phyloP scores from a whole-genome alignment of 345 rosid genomes.

The Gossypium bickii region DNA sequence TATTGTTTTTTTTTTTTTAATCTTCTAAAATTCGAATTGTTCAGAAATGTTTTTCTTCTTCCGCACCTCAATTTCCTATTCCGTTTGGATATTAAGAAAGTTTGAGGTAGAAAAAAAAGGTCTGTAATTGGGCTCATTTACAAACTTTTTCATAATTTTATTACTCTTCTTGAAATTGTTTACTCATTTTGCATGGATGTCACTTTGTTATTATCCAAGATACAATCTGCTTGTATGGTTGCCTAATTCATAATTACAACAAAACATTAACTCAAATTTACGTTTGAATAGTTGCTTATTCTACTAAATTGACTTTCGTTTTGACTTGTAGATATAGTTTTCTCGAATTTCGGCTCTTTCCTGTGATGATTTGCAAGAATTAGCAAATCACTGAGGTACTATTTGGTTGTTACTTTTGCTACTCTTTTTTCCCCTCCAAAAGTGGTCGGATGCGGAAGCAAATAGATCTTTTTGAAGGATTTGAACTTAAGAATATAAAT shows the following conservation, averaged over 20 bases:
- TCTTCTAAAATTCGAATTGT: background rate
- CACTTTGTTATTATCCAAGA: background rate
- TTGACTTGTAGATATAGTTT: background rate
- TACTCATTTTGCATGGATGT: background rate
- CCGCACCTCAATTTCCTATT: background rate
- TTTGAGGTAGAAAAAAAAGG: background rate
- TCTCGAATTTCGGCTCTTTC: background rate
- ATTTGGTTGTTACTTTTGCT: background rate
- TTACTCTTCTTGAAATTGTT: background rate
- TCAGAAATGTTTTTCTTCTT: background rate
- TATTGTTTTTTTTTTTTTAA: background rate
- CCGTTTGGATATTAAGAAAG: background rate
- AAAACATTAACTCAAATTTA: background rate
- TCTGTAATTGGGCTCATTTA: background rate
- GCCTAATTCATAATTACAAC: background rate
- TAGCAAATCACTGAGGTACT: background rate
- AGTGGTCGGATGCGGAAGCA: background rate
- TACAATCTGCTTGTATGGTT: background rate
- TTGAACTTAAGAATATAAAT: background rate
- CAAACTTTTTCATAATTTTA: background rate
- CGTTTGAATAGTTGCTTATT: background rate
- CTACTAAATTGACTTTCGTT: background rate
- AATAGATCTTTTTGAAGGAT: background rate
- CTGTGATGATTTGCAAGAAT: background rate
- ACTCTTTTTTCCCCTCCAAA: background rate